These are phyloP conservation scores for Cinnamomum chago DNA, from an alignment of 164 flowering plant species.

Conservation along the genomic window DNA sequence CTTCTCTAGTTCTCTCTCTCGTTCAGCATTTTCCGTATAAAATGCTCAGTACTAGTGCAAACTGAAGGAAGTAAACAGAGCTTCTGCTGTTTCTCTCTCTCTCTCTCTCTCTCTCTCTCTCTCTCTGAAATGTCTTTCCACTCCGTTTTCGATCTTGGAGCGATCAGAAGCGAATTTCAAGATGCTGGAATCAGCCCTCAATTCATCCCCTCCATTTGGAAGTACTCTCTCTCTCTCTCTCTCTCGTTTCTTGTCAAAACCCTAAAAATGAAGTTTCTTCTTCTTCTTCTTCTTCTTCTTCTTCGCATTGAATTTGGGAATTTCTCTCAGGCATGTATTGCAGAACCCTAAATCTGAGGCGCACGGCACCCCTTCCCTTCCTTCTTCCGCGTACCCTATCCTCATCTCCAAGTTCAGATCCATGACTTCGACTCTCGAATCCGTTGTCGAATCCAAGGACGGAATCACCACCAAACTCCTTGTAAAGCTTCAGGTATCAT, in stretches of 20 bases:
- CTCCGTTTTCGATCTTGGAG: constrained; percentile 71
- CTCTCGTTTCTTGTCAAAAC: constrained; percentile 9
- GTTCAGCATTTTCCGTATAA: not conserved
- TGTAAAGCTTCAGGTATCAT: constrained; percentile 64
- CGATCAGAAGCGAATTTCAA: constrained; percentile 51
- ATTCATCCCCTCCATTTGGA: constrained; percentile 81
- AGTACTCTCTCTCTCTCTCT: constrained; percentile 31
- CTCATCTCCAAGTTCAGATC: constrained; percentile 66
- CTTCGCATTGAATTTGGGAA: not conserved
- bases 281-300: not conserved
- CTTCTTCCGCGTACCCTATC: constrained; percentile 62
- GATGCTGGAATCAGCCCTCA: constrained; percentile 46
- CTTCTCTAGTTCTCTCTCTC: too few species aligned
- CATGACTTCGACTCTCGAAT: constrained; percentile 56
- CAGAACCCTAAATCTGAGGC: constrained; percentile 58
- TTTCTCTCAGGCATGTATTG: constrained; percentile 37
- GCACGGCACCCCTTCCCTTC: constrained; percentile 70
- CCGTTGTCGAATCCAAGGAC: constrained; percentile 58
- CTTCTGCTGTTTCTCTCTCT: not conserved
- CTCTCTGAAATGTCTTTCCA: constrained; percentile 25
- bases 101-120: not conserved
- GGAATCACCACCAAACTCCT: constrained; percentile 88
- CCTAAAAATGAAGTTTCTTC: not conserved
- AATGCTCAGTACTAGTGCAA: not conserved
- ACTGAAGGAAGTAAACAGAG: not conserved